These are phyloP conservation scores for Thinopyrum elongatum DNA, from an alignment of 176 grass and related monocot genomes.

Conservation along the genomic window DNA sequence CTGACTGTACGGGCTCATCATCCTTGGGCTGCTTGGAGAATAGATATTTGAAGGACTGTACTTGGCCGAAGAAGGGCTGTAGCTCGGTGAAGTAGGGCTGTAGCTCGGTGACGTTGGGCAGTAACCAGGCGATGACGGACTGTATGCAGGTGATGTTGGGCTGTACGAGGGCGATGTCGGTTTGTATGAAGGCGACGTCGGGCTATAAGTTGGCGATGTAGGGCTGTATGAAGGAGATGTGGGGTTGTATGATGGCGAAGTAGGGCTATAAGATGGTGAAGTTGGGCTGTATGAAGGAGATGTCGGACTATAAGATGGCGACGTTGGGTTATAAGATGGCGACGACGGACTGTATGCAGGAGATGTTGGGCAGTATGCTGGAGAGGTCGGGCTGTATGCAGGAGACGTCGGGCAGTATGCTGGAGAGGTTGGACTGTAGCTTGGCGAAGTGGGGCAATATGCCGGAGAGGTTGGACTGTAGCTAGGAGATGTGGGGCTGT, in stretches of 20 bases:
- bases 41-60: constrained; percentile 65
- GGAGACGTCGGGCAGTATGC: constrained; percentile 47
- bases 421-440: constrained; percentile 57
- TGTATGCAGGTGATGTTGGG: constrained; percentile 63
- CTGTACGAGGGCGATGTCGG: constrained; percentile 73
- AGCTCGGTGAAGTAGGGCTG: constrained; percentile 72
- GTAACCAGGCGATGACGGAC: constrained; percentile 66
- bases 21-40: constrained; percentile 76
- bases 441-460: constrained; percentile 59
- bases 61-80: constrained; percentile 67
- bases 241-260: constrained; percentile 51
- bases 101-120: constrained; percentile 62
- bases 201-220: constrained; percentile 55
- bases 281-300: constrained; percentile 58
- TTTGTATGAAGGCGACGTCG: constrained; percentile 64
- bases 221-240: constrained; percentile 55
- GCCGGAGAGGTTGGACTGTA: constrained; percentile 56
- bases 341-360: constrained; percentile 61
- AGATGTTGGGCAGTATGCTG: constrained; percentile 63
- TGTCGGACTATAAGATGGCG: constrained; percentile 49
- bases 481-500: constrained; percentile 55
- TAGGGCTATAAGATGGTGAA: constrained; percentile 46
- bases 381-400: constrained; percentile 48
- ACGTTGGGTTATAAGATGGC: constrained; percentile 54
- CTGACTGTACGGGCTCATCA: constrained; percentile 63